phyloP scores from a whole-genome alignment of 2,329 filamentous ascomycete species.

The Pleomassaria siparia region DNA sequence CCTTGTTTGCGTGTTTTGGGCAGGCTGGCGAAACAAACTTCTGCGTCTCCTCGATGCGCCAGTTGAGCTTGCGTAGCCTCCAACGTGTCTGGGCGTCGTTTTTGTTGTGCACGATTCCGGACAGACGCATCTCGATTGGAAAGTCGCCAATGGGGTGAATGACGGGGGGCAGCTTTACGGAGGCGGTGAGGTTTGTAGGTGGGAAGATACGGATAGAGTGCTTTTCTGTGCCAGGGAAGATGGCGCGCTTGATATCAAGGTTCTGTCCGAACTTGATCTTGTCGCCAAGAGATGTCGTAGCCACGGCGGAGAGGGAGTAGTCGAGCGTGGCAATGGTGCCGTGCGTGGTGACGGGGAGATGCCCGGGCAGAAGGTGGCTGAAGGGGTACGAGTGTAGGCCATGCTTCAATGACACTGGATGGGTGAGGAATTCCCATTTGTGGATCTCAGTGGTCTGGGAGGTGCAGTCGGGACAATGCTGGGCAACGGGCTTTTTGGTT shows the following conservation, averaged over 20 bases:
- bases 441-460: constrained; percentile 72
- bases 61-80: constrained; percentile 88
- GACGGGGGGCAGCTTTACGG: constrained; percentile 77
- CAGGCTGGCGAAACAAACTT: constrained; percentile 80
- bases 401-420: constrained; percentile 36
- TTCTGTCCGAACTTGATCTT: constrained; percentile 66
- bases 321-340: constrained; percentile 71
- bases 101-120: constrained; percentile 77
- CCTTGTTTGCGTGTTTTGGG: constrained; percentile 68
- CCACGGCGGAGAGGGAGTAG: constrained; percentile 65
- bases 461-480: constrained; percentile 76
- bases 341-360: constrained; percentile 82
- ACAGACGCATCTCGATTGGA: constrained; percentile 75
- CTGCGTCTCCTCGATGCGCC: constrained; percentile 88
- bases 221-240: constrained; percentile 78
- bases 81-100: constrained; percentile 73
- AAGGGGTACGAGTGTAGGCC: constrained; percentile 82
- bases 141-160: constrained; percentile 86
- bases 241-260: constrained; percentile 75
- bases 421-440: constrained; percentile 70
- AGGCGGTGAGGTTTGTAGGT: constrained; percentile 88
- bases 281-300: constrained; percentile 61
- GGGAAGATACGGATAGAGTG: constrained; percentile 93
- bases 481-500: constrained; percentile 79
- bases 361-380: constrained; percentile 79